Evolutionary conservation across 352 stramenopile species (phyloP).

Genomic region (Globisporangium mamillatum): DNA sequence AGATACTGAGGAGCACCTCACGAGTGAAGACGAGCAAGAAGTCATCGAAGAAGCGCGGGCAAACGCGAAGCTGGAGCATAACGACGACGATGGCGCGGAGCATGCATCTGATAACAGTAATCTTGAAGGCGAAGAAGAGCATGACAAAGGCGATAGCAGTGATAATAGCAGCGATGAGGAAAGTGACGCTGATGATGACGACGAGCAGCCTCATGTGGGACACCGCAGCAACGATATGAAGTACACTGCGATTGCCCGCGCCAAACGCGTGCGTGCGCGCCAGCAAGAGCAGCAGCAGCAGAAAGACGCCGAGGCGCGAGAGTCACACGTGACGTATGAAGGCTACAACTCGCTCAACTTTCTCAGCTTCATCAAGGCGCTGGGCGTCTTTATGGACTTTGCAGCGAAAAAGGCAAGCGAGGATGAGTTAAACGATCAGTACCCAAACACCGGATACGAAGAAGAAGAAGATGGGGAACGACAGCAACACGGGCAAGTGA

Average conservation of each 20-base stretch:
- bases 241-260: background rate
- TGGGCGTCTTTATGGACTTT: conserved; percentile 47
- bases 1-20: background rate
- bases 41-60: background rate
- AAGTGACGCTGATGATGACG: background rate
- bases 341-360: conserved; percentile 66
- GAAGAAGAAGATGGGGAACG: background rate
- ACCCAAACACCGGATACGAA: background rate
- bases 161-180: conserved; percentile 1
- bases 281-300: conserved; percentile 9
- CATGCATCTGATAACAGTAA: background rate
- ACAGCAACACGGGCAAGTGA: background rate
- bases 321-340: conserved; percentile 22
- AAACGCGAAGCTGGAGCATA: background rate
- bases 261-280: background rate
- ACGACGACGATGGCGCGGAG: background rate
- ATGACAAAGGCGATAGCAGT: background rate
- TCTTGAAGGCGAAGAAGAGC: background rate
- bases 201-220: background rate
- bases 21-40: conserved; percentile 16
- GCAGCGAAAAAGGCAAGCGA: background rate
- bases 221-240: background rate
- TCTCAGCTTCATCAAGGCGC: conserved; percentile 61
- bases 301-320: background rate
- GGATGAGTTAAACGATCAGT: background rate